Evolutionary conservation across 139 green algal species (phyloP).

Genomic region (Chlorella sp.): DNA sequence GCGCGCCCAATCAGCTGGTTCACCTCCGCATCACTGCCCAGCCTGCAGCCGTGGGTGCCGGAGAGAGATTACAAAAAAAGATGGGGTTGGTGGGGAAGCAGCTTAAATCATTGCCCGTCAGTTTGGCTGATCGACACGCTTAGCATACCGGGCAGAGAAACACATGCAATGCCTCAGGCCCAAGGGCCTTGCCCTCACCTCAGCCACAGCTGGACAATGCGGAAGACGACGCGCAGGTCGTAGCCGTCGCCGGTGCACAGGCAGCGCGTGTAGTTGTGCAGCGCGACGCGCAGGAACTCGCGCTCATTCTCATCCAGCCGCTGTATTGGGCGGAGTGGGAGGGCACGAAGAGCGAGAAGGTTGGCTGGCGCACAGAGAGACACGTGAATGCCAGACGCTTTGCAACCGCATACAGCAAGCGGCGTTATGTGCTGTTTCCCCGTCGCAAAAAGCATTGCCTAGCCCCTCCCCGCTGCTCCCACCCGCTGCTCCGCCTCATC

Average conservation of each 20-base stretch:
- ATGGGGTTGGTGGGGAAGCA: too few species aligned
- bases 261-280: conserved; percentile 72
- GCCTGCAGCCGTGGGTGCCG: too few species aligned
- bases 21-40: conserved; percentile 35
- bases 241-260: conserved; percentile 65
- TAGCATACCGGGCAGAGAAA: too few species aligned
- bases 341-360: too few species aligned
- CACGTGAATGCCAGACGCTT: too few species aligned
- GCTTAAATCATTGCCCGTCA: too few species aligned
- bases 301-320: conserved; percentile 55
- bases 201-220: conserved; percentile 84
- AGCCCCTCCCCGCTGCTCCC: not conserved
- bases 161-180: too few species aligned
- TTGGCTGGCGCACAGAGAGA: too few species aligned
- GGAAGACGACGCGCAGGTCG: conserved; percentile 76
- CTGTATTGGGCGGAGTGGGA: conserved; percentile 6
- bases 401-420: too few species aligned
- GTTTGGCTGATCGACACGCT: too few species aligned
- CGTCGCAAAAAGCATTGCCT: too few species aligned
- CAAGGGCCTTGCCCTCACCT: conserved; percentile 23
- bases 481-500: conserved; percentile 46
- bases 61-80: not conserved
- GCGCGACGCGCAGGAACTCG: conserved; percentile 58
- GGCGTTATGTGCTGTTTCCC: too few species aligned
- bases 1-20: conserved; percentile 48